Evolutionary conservation across 2,329 filamentous ascomycete genomes (phyloP).

Genomic region (Calonectria pteridis): DNA sequence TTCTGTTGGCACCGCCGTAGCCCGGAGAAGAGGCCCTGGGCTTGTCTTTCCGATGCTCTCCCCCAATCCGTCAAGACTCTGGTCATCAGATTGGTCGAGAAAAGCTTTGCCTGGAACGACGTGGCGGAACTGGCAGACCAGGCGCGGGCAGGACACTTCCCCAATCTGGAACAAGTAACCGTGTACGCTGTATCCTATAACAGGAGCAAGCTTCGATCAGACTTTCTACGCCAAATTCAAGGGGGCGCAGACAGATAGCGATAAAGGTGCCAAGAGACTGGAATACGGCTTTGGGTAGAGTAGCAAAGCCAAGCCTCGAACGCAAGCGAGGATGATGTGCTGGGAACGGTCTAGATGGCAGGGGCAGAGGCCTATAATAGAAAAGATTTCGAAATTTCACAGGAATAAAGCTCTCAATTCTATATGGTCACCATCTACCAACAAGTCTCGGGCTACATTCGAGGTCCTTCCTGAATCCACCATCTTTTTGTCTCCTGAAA

Average conservation of each 20-base stretch:
- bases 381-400: no score
- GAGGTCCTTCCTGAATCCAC: not conserved
- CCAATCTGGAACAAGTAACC: not conserved
- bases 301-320: not conserved
- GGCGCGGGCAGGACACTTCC: not conserved
- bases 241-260: not conserved
- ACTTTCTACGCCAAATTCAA: not conserved
- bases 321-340: not conserved
- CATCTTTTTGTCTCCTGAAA: not conserved
- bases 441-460: not conserved
- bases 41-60: not conserved
- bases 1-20: not conserved
- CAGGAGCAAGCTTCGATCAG: fast-evolving
- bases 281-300: not conserved
- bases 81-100: not conserved
- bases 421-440: not conserved
- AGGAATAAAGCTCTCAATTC: not conserved
- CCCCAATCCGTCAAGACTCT: not conserved
- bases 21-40: not conserved
- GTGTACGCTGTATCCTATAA: not conserved
- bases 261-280: not conserved
- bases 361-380: no score
- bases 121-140: not conserved
- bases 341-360: not conserved
- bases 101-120: not conserved